Evolutionary conservation across 441 rosid species (phyloP), one percentile per base, ranked within the genome.

Genomic region (Euphorbia corollata): DNA sequence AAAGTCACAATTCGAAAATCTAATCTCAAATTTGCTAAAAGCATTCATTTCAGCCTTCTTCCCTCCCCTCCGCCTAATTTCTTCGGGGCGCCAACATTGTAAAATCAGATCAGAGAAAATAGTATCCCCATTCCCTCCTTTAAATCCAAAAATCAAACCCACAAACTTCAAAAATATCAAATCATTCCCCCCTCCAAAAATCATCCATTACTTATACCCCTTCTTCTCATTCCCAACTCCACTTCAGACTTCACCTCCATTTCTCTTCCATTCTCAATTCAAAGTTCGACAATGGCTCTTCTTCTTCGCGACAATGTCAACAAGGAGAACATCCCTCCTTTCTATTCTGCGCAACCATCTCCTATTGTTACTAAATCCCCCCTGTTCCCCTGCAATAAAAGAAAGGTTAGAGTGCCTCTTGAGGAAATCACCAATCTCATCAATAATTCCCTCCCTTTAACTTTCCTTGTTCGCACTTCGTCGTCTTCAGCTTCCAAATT

Each of bases 401-500:
- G 39, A 41, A 47, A 68, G 68, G 8, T 13, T 8, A 75, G 83
- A 65, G 66, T 47, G 19, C 81, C 85, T 30, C 85, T 81, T 56
- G 77, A 72, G 59, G 85, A 81, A 63, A 79, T 81, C 13, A 76
- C 83, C 71, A 23, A 71, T 20, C 71, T 76, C 59, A 43, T 79
- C 13, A 24, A 71, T 59, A 57, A 38, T 8, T 51, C 54, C 38
- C 24, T 63, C n/a, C 0, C n/a, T 48, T 65, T 67, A 36, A 19
- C 68, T 19, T 20, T 61, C 7, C 54, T 34, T 47, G 11, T 53
- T 9, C 48, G 13, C 2, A 38, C 18, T n/a, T 68, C 67, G 0
- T 56, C 27, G 0, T 15, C 75, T 36, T 73, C 64, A 54, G 43
- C 13, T 73, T 64, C 15, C 50, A 65, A 61, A 67, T n/a, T 54